A percentile compares a stretch with the other conserved stretches of the same genome.
phyloP scores from a whole-genome alignment of 148 eudicot species.

The Polygonum aviculare region DNA sequence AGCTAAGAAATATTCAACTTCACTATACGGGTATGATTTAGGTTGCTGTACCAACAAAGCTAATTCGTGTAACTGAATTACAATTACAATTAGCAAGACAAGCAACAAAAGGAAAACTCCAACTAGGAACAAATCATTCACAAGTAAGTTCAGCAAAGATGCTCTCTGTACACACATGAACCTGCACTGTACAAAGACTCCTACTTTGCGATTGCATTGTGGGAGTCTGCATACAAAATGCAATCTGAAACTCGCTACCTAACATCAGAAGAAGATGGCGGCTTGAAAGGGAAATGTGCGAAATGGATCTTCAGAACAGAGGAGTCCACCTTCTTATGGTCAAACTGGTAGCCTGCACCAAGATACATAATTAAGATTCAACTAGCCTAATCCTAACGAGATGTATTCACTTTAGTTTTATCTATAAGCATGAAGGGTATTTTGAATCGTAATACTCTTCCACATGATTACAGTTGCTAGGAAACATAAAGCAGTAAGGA shows the following conservation, averaged over 20 bases:
- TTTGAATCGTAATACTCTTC: background rate
- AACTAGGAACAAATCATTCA: background rate
- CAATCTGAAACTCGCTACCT: background rate
- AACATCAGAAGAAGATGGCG: constrained; percentile 26
- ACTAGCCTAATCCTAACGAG: background rate
- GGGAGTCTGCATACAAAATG: background rate
- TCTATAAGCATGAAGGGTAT: background rate
- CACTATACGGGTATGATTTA: too few species aligned
- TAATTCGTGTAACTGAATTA: background rate
- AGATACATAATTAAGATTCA: background rate
- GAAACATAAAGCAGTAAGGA: background rate
- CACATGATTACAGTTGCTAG: background rate
- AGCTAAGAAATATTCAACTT: too few species aligned
- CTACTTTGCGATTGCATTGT: background rate
- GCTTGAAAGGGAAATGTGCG: constrained; percentile 81
- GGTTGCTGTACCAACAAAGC: too few species aligned
- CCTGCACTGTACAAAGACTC: background rate
- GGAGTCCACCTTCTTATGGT: constrained; percentile 66
- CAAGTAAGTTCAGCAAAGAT: background rate
- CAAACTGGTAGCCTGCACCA: constrained; percentile 79
- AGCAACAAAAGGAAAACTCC: background rate
- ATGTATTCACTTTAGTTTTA: background rate
- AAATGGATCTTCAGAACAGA: constrained; percentile 53
- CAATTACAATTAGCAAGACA: constrained; percentile 2
- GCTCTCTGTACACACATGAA: background rate